Base-by-base conservation (phyloP, 2,329 filamentous ascomycete genomes). In the Fusarium oligoseptatum region DNA sequence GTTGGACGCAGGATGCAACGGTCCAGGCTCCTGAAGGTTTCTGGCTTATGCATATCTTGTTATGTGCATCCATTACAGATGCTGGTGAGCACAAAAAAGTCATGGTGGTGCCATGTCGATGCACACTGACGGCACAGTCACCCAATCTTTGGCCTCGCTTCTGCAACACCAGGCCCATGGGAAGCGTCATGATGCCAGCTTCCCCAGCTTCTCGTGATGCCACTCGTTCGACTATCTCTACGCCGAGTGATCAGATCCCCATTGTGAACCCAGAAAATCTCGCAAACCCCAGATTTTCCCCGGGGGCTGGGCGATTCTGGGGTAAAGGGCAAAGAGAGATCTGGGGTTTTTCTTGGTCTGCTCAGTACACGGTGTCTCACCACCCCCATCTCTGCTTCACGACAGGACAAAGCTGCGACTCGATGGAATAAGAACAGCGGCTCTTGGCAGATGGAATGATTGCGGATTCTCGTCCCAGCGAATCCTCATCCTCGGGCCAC, bases 91-190 rank as follows among this genome's bases (percentile, higher is more conserved):
- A 55, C 32, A 57, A 66, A 48, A 48, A 43, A 39, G 36, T 24
- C 36, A 37, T 58, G 14, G 77, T 75, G 52, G 61, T 73, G 61
- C 69, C 74, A 69, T 63, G 56, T 50, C 64, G 55, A 74, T 41
- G 68, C 72, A 55, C 60, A 36, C 24, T 55, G 57, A 73, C 52
- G 74, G 67, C 74, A 37, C 71, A 68, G 71, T 65, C 65, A 36
- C 24, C 45, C 17, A 56, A 64, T n/a, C 29, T 37, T 45, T 17
- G 68, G 60, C 64, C 72, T 62, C 67, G 71, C 71, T 62, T 39
- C 56, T 55, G 52, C 55, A 64, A 34, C 71, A 39, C 43, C 52
- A 24, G 55, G 64, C 41, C 61, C 71, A 60, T 34, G 39, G 27
- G 22, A 52, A 20, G 32, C 71, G 29, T 52, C 60, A 62, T 62